A percentile compares a stretch with the other conserved stretches of the same genome.
phyloP scores from a whole-genome alignment of 164 flowering plant genomes.

The Brasenia schreberi region DNA sequence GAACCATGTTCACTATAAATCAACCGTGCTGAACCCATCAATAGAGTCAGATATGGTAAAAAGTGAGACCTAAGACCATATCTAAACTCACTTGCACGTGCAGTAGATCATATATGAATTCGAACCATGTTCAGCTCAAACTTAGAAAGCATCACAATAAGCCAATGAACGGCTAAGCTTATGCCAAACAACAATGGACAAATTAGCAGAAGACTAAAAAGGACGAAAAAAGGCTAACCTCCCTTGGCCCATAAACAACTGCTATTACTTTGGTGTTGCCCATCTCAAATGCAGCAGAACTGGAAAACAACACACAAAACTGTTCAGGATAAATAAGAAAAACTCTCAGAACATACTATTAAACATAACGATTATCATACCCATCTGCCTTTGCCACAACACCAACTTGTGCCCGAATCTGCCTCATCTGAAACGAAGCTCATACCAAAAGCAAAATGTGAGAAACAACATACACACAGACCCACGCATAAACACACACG shows the following conservation, averaged over 20 bases:
- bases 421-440: constrained; percentile 67
- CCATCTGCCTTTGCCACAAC: constrained; percentile 84
- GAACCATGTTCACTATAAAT: too few relatives aligned
- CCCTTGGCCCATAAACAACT: constrained; percentile 97
- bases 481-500: not conserved
- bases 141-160: too few relatives aligned
- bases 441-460: not conserved
- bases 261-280: constrained; percentile 98
- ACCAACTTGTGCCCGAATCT: constrained; percentile 71
- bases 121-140: too few relatives aligned
- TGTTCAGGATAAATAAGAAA: not conserved
- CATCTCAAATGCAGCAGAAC: constrained; percentile 96
- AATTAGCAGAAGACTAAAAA: too few relatives aligned
- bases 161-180: too few relatives aligned
- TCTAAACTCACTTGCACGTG: too few relatives aligned
- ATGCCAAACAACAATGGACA: too few relatives aligned
- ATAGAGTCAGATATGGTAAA: too few relatives aligned
- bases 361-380: constrained; percentile 17
- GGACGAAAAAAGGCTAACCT: constrained; percentile 35
- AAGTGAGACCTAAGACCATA: too few relatives aligned
- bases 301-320: constrained; percentile 9
- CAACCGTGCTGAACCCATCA: too few relatives aligned
- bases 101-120: too few relatives aligned
- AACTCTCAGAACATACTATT: not conserved
- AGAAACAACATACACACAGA: not conserved